Evolutionary conservation across 495 filamentous ascomycete species (phyloP).

Genomic region (Articulospora tetracladia): DNA sequence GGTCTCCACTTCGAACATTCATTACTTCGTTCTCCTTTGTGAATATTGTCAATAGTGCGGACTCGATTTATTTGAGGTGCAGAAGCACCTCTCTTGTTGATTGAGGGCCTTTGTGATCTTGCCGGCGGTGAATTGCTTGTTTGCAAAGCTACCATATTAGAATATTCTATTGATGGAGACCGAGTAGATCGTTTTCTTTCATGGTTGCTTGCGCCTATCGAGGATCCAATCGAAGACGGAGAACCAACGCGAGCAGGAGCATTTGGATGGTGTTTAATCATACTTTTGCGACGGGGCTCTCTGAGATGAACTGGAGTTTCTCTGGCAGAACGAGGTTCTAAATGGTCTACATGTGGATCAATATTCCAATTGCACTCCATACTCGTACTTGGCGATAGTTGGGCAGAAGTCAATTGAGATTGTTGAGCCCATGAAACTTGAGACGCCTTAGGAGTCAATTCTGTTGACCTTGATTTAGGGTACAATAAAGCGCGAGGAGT

Average conservation of each 20-base stretch:
- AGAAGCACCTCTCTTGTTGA: background rate
- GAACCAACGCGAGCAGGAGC: constrained; percentile 8
- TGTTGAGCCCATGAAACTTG: background rate
- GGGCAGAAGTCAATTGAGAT: background rate
- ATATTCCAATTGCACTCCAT: constrained; percentile 3
- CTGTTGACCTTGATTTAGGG: background rate
- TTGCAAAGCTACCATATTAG: background rate
- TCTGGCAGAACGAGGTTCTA: background rate
- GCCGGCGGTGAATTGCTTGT: background rate
- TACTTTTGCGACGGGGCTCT: background rate
- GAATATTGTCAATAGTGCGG: constrained; percentile 13
- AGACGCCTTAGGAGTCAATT: constrained; percentile 2
- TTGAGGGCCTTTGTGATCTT: background rate
- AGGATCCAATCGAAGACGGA: constrained; percentile 3
- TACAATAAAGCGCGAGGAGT: constrained; percentile 5
- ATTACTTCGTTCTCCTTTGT: constrained; percentile 6
- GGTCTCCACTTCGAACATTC: constrained; percentile 6
- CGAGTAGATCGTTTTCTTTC: background rate
- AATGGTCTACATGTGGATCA: background rate
- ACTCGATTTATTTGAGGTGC: constrained; percentile 7
- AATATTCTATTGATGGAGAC: background rate
- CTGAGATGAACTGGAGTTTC: background rate
- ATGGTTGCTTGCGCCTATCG: background rate
- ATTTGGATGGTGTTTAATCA: constrained; percentile 5
- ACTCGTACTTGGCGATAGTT: background rate